Conservation (phyloP, 1,284 basidiomycete species). For the Cerrena zonata region DNA sequence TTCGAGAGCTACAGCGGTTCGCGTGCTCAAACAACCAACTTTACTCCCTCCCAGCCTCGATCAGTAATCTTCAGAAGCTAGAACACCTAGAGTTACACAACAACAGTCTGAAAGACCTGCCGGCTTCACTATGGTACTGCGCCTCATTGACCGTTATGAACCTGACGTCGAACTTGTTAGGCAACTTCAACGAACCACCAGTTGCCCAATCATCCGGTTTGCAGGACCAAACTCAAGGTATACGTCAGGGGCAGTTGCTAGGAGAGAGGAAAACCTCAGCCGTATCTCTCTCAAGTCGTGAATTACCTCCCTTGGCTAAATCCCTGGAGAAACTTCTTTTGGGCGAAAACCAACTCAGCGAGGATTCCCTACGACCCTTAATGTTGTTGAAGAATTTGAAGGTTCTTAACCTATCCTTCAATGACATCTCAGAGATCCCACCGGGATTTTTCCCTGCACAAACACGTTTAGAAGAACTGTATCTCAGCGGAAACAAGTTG, state of each 20-base stretch:
- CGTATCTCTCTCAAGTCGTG: slow-evolving; percentile 26
- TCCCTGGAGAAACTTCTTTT: slow-evolving; percentile 78
- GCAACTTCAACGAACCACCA: slow-evolving; percentile 58
- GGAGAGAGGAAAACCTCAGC: slow-evolving; percentile 43
- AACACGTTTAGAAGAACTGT: slow-evolving; percentile 74
- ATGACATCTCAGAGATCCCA: slow-evolving; percentile 89
- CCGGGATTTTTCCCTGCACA: slow-evolving; percentile 71
- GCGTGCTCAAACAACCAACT: slow-evolving; percentile 90
- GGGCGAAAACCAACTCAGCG: slow-evolving; percentile 84
- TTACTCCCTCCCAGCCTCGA: slow-evolving; percentile 68
- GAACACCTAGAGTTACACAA: slow-evolving; percentile 82
- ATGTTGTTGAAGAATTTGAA: slow-evolving; percentile 72
- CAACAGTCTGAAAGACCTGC: slow-evolving; percentile 82
- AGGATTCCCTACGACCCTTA: slow-evolving; percentile 75
- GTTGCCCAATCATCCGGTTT: slow-evolving; percentile 25
- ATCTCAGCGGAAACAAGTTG: slow-evolving; percentile 90
- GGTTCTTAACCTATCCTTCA: slow-evolving; percentile 91
- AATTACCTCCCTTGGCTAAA: slow-evolving; percentile 63
- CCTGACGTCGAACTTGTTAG: slow-evolving; percentile 83
- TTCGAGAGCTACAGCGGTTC: slow-evolving; percentile 67
- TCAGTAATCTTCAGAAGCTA: slow-evolving; percentile 78
- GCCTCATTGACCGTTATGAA: slow-evolving; percentile 73
- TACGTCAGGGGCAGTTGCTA: slow-evolving; percentile 6
- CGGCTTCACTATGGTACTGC: slow-evolving; percentile 81
- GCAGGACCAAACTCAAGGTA: slow-evolving; percentile 4